These are phyloP conservation scores for Penicillium olsonii DNA, from an alignment of 2,329 filamentous ascomycete genomes.

Conservation along the genomic window DNA sequence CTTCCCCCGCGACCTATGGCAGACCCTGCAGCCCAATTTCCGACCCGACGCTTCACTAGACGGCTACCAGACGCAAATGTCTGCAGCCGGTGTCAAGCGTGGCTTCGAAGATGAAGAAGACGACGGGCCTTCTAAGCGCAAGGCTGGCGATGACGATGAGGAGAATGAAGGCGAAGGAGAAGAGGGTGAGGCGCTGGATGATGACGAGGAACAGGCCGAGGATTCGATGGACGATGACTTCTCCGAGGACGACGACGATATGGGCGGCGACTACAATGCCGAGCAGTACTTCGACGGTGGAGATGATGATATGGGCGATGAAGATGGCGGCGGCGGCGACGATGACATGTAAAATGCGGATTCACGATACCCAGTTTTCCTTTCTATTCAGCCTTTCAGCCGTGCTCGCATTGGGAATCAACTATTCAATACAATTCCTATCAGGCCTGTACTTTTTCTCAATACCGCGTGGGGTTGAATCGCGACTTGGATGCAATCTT, in stretches of 20 bases:
- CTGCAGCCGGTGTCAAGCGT: slow-evolving; percentile 30
- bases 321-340: slow-evolving; percentile 55
- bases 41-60: slow-evolving; percentile 36
- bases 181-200: slow-evolving; percentile 35
- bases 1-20: slow-evolving; percentile 61
- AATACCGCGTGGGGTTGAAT: no score
- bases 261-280: slow-evolving; percentile 63
- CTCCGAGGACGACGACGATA: slow-evolving; percentile 61
- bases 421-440: background rate
- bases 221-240: slow-evolving; percentile 60
- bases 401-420: background rate
- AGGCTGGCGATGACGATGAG: slow-evolving; percentile 33
- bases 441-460: background rate
- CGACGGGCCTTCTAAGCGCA: slow-evolving; percentile 37
- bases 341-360: slow-evolving; percentile 39
- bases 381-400: slow-evolving; percentile 13
- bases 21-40: slow-evolving; percentile 52
- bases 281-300: slow-evolving; percentile 66
- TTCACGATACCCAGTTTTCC: slow-evolving; percentile 35
- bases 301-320: slow-evolving; percentile 56
- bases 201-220: slow-evolving; percentile 48
- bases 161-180: slow-evolving; percentile 31
- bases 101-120: slow-evolving; percentile 51
- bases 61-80: slow-evolving; percentile 26
- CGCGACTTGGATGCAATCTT: no score